phyloP scores from a whole-genome alignment of 2,329 filamentous ascomycete species.

The Pseudocercospora eumusae region DNA sequence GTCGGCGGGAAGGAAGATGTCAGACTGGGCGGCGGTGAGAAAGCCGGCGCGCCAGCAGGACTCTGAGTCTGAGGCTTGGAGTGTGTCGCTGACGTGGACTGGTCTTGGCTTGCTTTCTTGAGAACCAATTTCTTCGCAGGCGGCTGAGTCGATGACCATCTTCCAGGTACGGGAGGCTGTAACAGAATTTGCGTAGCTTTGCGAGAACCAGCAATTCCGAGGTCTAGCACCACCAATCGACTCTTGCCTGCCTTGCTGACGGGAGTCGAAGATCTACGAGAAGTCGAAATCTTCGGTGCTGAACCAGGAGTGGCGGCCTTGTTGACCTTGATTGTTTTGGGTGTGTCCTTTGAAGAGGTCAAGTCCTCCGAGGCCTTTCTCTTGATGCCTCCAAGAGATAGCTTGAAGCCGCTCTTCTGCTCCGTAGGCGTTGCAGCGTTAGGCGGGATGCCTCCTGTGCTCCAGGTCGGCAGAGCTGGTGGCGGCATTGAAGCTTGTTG shows the following conservation, averaged over 20 bases:
- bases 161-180: slow-evolving; percentile 20
- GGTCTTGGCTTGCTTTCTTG: slow-evolving; percentile 12
- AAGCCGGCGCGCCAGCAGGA: slow-evolving; percentile 15
- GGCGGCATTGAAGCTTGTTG: slow-evolving; percentile 20
- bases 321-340: slow-evolving; percentile 33
- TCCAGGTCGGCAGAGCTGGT: slow-evolving; percentile 12
- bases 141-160: slow-evolving; percentile 12
- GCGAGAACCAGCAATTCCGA: slow-evolving; percentile 22
- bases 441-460: not conserved
- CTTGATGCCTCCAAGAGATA: slow-evolving; percentile 32
- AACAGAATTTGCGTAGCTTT: slow-evolving; percentile 28
- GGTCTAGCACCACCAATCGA: slow-evolving; percentile 14
- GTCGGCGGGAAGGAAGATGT: slow-evolving; percentile 22
- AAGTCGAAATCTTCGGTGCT: slow-evolving; percentile 14
- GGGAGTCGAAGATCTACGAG: slow-evolving; percentile 10
- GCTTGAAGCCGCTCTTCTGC: slow-evolving; percentile 33
- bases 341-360: slow-evolving; percentile 28
- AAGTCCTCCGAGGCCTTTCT: slow-evolving; percentile 33
- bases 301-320: slow-evolving; percentile 26
- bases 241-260: slow-evolving; percentile 19
- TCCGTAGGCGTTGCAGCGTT: slow-evolving; percentile 20
- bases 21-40: slow-evolving; percentile 20
- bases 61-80: slow-evolving; percentile 7
- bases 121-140: slow-evolving; percentile 18
- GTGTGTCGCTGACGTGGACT: slow-evolving; percentile 10